These are phyloP conservation scores for Ophiostoma tasmaniense DNA, from an alignment of 2,329 filamentous ascomycete species.

Conservation along the genomic window DNA sequence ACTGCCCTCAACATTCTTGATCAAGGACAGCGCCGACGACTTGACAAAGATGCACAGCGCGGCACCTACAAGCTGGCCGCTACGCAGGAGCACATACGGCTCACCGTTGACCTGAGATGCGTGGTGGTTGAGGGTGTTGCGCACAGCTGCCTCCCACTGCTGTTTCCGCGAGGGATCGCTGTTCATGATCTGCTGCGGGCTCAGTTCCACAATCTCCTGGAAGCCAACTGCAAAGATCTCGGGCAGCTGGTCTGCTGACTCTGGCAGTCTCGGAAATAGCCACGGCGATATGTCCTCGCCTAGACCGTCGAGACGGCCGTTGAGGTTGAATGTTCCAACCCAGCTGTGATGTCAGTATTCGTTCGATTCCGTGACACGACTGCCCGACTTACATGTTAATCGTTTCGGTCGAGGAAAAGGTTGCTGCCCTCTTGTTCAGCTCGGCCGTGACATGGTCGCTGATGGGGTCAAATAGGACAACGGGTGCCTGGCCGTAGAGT, in stretches of 20 bases:
- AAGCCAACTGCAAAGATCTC: conserved; percentile 88
- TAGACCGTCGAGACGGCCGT: conserved; percentile 72
- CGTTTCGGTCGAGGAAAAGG: conserved; percentile 65
- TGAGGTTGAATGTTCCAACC: conserved; percentile 90
- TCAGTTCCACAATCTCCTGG: conserved; percentile 96
- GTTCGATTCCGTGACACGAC: too few species aligned
- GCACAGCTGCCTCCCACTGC: conserved; percentile 78
- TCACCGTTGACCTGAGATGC: conserved; percentile 57
- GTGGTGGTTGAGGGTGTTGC: conserved; percentile 64
- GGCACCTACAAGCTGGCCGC: conserved; percentile 89
- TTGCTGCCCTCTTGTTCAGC: conserved; percentile 55
- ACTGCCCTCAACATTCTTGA: conserved; percentile 94
- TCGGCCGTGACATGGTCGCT: conserved; percentile 82
- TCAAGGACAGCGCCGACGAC: conserved; percentile 63
- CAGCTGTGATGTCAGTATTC: conserved; percentile 29
- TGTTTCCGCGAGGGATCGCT: conserved; percentile 82
- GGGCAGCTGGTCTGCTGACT: conserved; percentile 54
- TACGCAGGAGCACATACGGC: conserved; percentile 80
- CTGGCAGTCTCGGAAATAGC: conserved; percentile 56
- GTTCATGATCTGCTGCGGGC: conserved; percentile 98
- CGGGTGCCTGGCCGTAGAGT: conserved; percentile 71
- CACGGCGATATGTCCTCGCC: conserved; percentile 74
- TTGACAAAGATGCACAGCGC: conserved; percentile 88
- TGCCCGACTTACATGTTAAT: conserved; percentile 57
- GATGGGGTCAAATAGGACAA: conserved; percentile 86